These are phyloP conservation scores for Agroathelia rolfsii DNA, from an alignment of 1,284 basidiomycete genomes.

Conservation along the genomic window DNA sequence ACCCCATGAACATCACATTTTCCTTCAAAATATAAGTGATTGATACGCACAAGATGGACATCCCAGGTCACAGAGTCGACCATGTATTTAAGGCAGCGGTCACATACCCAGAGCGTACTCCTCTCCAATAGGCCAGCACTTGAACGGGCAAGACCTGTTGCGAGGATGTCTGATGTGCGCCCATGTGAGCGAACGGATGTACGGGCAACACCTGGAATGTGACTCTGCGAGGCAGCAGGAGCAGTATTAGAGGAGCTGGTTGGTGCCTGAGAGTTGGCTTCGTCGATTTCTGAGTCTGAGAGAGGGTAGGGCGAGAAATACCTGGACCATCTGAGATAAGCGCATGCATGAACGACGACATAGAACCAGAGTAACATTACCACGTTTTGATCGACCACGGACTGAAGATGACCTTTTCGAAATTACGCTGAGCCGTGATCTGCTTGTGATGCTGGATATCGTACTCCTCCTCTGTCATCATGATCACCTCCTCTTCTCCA, in stretches of 20 bases:
- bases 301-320: slow-evolving; percentile 86
- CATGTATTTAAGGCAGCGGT: slow-evolving; percentile 97
- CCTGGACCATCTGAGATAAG: slow-evolving; percentile 37
- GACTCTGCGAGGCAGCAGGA: slow-evolving; percentile 19
- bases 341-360: slow-evolving; percentile 3
- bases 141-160: slow-evolving; percentile 50
- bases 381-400: slow-evolving; percentile 73
- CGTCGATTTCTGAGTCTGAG: slow-evolving; percentile 51
- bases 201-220: slow-evolving; percentile 37
- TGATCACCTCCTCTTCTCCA: slow-evolving; percentile 20
- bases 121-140: slow-evolving; percentile 40
- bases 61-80: slow-evolving; percentile 64
- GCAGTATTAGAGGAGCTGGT: slow-evolving; percentile 16
- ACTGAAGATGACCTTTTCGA: slow-evolving; percentile 69
- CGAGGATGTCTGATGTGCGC: slow-evolving; percentile 62
- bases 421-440: slow-evolving; percentile 62
- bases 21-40: slow-evolving; percentile 6
- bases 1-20: slow-evolving; percentile 10
- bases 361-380: slow-evolving; percentile 29
- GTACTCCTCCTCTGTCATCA: slow-evolving; percentile 57
- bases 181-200: slow-evolving; percentile 45
- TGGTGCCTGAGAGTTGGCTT: slow-evolving; percentile 17
- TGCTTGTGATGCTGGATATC: slow-evolving; percentile 58
- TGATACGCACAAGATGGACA: slow-evolving; percentile 53
- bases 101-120: slow-evolving; percentile 72